Conservation (phyloP, 345 rosid species). For the Pseudoturritis turrita region DNA sequence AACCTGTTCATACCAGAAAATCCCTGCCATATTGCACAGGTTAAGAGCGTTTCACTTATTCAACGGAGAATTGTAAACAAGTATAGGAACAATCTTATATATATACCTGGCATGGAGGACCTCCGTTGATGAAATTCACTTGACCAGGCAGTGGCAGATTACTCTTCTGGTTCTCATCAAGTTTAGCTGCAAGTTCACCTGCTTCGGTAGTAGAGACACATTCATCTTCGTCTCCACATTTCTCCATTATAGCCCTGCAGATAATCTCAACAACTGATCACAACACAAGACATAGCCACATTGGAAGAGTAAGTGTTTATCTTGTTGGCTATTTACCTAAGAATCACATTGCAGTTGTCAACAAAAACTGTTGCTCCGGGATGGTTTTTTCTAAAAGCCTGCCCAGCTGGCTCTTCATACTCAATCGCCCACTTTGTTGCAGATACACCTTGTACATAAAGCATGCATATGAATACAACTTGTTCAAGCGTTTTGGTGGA, state of each 20-base stretch:
- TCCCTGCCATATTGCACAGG: constrained; percentile 49
- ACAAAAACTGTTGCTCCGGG: constrained; percentile 62
- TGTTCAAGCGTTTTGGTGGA: neutral
- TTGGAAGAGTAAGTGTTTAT: neutral
- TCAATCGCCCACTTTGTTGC: constrained; percentile 86
- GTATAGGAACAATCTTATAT: neutral
- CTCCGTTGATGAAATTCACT: constrained; percentile 92
- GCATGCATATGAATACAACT: neutral
- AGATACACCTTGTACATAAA: constrained; percentile 55
- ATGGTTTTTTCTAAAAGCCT: constrained; percentile 68
- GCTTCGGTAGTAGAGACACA: constrained; percentile 81
- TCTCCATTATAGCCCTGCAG: constrained; percentile 75
- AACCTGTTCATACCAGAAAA: constrained; percentile 91
- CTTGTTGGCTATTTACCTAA: constrained; percentile 35
- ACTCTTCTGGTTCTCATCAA: constrained; percentile 34
- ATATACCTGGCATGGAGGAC: constrained; percentile 93
- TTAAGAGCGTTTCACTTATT: neutral
- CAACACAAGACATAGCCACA: neutral
- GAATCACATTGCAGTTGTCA: constrained; percentile 84
- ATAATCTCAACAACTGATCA: constrained; percentile 9
- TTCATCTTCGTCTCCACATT: constrained; percentile 72
- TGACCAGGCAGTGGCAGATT: constrained; percentile 52
- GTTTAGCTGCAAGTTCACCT: constrained; percentile 38
- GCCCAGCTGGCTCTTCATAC: constrained; percentile 89
- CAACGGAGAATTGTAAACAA: neutral